Conservation (phyloP, 2,329 filamentous ascomycete genomes). For the Myrmaecium sp. region DNA sequence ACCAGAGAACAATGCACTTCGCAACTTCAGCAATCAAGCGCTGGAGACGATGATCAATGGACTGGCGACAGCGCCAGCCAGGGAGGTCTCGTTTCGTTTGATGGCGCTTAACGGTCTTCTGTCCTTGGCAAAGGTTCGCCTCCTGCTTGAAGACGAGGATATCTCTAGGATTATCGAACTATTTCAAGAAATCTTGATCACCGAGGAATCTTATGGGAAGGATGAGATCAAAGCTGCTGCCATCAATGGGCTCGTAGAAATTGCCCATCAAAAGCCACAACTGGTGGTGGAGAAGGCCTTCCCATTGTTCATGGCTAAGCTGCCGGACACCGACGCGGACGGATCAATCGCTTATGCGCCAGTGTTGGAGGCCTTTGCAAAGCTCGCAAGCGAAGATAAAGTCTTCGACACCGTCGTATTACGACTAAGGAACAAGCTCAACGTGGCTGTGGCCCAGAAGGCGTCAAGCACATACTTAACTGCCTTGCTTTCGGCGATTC, state of each 20-base stretch:
- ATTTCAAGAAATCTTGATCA: conserved; percentile 42
- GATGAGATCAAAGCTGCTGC: conserved; percentile 42
- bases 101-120: conserved; percentile 27
- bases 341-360: conserved; percentile 31
- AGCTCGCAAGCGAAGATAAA: conserved; percentile 43
- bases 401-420: conserved; percentile 47
- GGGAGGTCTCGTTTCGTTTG: conserved; percentile 33
- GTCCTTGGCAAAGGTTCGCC: conserved; percentile 24
- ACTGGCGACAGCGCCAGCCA: conserved; percentile 25
- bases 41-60: conserved; percentile 26
- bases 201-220: conserved; percentile 38
- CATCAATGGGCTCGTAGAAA: conserved; percentile 39
- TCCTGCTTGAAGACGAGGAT: conserved; percentile 25
- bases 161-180: conserved; percentile 38
- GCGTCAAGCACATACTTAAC: conserved; percentile 37
- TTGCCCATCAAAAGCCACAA: conserved; percentile 44
- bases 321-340: conserved; percentile 40
- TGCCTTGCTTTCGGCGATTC: conserved; percentile 41
- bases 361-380: conserved; percentile 46
- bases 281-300: conserved; percentile 48
- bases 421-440: conserved; percentile 45
- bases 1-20: conserved; percentile 20
- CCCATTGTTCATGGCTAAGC: conserved; percentile 45
- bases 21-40: conserved; percentile 23
- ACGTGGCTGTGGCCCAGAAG: conserved; percentile 35